phyloP scores from a whole-genome alignment of 441 rosid species.

The Mallotus japonicus region DNA sequence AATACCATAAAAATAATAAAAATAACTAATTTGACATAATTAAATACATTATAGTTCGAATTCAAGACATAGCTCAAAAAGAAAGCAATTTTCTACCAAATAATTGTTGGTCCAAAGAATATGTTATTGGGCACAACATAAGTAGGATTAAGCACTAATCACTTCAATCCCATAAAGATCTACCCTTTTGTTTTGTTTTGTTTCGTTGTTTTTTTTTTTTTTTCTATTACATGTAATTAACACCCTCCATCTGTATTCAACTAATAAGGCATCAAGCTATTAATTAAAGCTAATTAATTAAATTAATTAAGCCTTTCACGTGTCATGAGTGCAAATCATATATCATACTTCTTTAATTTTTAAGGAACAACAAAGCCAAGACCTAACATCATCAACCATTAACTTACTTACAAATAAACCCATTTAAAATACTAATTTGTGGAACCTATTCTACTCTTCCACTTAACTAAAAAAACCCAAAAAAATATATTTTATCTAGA shows the following conservation, averaged over 20 bases:
- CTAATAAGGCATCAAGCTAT: neutral
- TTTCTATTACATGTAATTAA: neutral
- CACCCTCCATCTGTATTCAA: conserved; percentile 1
- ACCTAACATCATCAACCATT: neutral
- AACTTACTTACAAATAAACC: neutral
- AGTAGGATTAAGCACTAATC: neutral
- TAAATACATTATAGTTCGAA: no score
- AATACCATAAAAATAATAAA: no score
- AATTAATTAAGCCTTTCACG: neutral
- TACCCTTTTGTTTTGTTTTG: neutral
- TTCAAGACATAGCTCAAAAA: no score
- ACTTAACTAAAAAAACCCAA: conserved; percentile 9
- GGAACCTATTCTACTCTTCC: neutral
- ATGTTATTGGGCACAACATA: no score
- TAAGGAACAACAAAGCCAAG: conserved; percentile 3
- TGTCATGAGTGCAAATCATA: neutral
- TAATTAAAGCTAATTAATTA: neutral
- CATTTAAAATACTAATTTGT: neutral
- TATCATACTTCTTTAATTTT: neutral
- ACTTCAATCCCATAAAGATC: neutral
- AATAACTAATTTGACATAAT: no score
- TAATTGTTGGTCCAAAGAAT: no score
- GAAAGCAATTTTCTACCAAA: no score
- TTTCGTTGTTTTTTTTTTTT: neutral
- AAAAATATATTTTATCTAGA: no score